Base-by-base conservation (phyloP, 352 stramenopile species). In the Phytophthora foliorum region DNA sequence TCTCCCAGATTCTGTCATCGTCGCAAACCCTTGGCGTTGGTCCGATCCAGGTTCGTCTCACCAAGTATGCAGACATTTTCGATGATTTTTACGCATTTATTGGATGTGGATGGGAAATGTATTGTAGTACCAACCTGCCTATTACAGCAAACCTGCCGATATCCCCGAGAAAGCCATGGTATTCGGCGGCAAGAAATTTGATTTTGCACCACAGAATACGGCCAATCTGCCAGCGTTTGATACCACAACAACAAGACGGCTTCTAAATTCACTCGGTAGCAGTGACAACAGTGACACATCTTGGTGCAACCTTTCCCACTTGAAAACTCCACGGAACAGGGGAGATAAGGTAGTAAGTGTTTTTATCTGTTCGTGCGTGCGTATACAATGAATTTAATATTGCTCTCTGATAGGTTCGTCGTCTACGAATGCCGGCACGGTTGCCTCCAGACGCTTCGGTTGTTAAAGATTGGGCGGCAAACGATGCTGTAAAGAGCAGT, bases 181-280 rank as follows among this genome's bases (percentile, higher is more conserved):
- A 6, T 96, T 93, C 72, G 88, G 82, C 41, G 87, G 89, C 6
- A 78, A 85, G 38, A 90, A 89, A 34, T 91, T 92, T 42, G 63
- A 81, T 21, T 92, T 96, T 69, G 56, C 57, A 6, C 66, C 75
- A 2, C 69, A 72, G 0, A 78, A 75, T 59, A 32, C 76, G 6
- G 67, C 25, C 1, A 72, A 89, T 50, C 55, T 89, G 10, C 48
- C 32, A 3, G 19, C 32, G 8, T 96, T 93, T 65, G 60, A 92
- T 54, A 92, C 88, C 10, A 52, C 34, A 1, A 19, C 32, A 8
- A 44, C 57, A 25, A 57, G 68, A 6, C 52, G 63, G 21, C 29
- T 70, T 32, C 25, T 73, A 25, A 51, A 57, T n/a, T 29, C 44
- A 57, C n/a, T 45, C 17, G 41, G 25, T 25, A 52, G 57, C 38